Evolutionary conservation across 2,329 filamentous ascomycete genomes (phyloP).

Genomic region (Neofusicoccum umdonicola): DNA sequence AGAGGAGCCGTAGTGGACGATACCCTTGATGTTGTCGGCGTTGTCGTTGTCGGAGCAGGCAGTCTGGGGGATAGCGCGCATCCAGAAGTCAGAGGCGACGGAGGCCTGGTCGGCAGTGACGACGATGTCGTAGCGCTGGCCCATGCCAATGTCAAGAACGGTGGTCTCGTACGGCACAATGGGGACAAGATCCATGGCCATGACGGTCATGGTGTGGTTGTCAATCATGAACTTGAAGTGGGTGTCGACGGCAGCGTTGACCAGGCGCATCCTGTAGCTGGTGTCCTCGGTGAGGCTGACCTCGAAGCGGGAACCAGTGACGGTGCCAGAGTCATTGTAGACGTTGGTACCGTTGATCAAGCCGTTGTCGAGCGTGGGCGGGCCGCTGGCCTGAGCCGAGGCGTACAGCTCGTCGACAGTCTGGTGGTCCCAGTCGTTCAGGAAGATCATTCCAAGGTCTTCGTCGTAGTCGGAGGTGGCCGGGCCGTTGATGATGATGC

Average conservation of each 20-base stretch:
- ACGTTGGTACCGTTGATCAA: conserved; percentile 48
- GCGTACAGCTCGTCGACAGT: conserved; percentile 16
- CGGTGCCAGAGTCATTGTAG: conserved; percentile 15
- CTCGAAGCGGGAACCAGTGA: conserved; percentile 25
- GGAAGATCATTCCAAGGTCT: conserved; percentile 38
- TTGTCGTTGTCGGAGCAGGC: conserved; percentile 16
- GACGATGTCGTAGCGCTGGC: conserved; percentile 41
- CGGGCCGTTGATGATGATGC: conserved; percentile 39
- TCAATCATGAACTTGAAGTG: conserved; percentile 34
- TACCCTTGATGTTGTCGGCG: conserved; percentile 17
- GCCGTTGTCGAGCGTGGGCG: conserved; percentile 43
- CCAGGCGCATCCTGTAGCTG: conserved; percentile 57
- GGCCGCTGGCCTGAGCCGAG: conserved; percentile 3
- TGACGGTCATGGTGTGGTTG: conserved; percentile 44
- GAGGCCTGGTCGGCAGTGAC: conserved; percentile 34
- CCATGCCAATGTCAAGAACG: conserved; percentile 32
- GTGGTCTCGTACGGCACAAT: conserved; percentile 35
- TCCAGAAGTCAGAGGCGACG: conserved; percentile 19
- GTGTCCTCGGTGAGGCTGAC: conserved; percentile 45
- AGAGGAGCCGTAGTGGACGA: conserved; percentile 13
- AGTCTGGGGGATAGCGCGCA: conserved; percentile 14
- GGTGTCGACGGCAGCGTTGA: conserved; percentile 49
- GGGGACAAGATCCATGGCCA: conserved; percentile 45
- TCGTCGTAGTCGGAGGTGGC: conserved; percentile 39
- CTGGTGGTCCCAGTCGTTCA: conserved; percentile 39